phyloP scores from a whole-genome alignment of 495 filamentous ascomycete species.

The Lichina pygmaea region DNA sequence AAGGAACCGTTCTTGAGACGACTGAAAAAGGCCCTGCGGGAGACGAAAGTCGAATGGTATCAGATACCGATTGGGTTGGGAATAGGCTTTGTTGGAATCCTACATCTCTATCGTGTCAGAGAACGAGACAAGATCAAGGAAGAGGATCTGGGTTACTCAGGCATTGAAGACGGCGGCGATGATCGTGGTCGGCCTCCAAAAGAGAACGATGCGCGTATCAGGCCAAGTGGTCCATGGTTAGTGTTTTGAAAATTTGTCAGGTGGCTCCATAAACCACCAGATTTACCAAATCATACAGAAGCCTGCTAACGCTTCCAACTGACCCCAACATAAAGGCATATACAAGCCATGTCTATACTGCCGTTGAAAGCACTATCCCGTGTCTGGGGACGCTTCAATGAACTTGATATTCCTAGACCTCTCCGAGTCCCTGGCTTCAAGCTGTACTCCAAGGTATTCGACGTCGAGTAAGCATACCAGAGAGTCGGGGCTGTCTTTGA shows the following conservation, averaged over 20 bases:
- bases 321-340: constrained; percentile 29
- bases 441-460: constrained; percentile 77
- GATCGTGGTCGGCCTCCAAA: constrained; percentile 13
- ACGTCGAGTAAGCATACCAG: constrained; percentile 37
- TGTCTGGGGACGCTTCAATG: constrained; percentile 88
- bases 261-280: neutral
- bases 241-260: constrained; percentile 1
- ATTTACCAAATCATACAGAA: neutral
- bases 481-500: neutral
- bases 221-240: constrained; percentile 74
- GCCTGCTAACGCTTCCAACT: constrained; percentile 1
- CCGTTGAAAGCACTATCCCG: constrained; percentile 84
- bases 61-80: constrained; percentile 84
- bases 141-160: constrained; percentile 4
- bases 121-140: constrained; percentile 28
- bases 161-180: constrained; percentile 2
- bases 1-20: constrained; percentile 35
- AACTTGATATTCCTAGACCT: constrained; percentile 70
- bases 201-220: constrained; percentile 39
- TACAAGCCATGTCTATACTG: constrained; percentile 87
- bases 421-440: constrained; percentile 86
- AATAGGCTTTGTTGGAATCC: constrained; percentile 58
- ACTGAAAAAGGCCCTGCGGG: constrained; percentile 31
- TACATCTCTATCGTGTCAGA: constrained; percentile 46
- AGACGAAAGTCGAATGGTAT: constrained; percentile 77